These are phyloP conservation scores for Plantago coronopus DNA, from an alignment of 305 asterid species.

Conservation along the genomic window DNA sequence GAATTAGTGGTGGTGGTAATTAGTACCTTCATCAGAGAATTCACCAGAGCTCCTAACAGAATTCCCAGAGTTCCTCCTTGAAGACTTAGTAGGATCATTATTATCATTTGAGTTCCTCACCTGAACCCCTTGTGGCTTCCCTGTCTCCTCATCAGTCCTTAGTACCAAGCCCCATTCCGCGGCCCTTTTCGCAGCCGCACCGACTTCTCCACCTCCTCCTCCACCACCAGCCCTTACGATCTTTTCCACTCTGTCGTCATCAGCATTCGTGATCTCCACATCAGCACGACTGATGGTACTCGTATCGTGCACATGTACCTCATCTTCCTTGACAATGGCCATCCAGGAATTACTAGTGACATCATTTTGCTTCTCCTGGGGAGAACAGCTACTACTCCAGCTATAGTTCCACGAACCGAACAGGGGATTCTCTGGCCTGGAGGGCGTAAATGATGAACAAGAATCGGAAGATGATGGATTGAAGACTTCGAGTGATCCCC, in stretches of 20 bases:
- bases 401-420: constrained; percentile 28
- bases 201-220: constrained; percentile 33
- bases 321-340: constrained; percentile 63
- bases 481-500: constrained; percentile 88
- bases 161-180: constrained; percentile 96
- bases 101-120: constrained; percentile 87
- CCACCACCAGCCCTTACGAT: constrained; percentile 19
- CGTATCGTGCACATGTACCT: constrained; percentile 9
- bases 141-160: constrained; percentile 77
- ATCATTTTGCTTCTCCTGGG: constrained; percentile 27
- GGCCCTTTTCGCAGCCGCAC: constrained; percentile 78
- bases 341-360: constrained; percentile 64
- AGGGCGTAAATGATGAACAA: constrained; percentile 19
- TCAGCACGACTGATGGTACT: not conserved
- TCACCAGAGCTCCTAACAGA: constrained; percentile 75
- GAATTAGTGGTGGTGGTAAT: too few species aligned
- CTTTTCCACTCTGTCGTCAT: constrained; percentile 15
- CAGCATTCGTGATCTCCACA: constrained; percentile 28
- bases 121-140: constrained; percentile 74
- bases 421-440: constrained; percentile 28
- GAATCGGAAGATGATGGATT: constrained; percentile 51
- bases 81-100: constrained; percentile 15
- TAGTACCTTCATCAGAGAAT: constrained; percentile 59
- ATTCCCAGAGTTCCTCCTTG: constrained; percentile 64
- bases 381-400: constrained; percentile 1